Percentiles rank a stretch among this genome's conserved stretches.
These are phyloP conservation scores for Trichosanthes cucumerina DNA, from an alignment of 306 rosid species.

Conservation along the genomic window DNA sequence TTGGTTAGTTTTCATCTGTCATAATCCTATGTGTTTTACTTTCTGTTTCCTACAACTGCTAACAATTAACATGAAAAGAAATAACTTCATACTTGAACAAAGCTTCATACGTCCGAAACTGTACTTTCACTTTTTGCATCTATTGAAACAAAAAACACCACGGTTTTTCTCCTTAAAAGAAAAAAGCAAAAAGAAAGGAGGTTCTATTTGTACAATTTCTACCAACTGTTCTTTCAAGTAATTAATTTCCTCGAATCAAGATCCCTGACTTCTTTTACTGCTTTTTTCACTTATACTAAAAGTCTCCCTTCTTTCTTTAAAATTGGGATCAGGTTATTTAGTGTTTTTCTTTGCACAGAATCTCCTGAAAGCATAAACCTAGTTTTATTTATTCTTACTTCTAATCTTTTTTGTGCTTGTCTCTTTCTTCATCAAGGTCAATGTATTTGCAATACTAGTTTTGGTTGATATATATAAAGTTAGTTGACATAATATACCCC, in stretches of 20 bases:
- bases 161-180: neutral
- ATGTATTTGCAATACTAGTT: neutral
- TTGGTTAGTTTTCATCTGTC: slow-evolving; percentile 21
- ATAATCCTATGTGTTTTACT: neutral
- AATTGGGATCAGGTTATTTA: neutral
- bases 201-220: neutral
- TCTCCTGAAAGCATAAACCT: neutral
- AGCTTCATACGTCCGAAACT: neutral
- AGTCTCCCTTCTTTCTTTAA: neutral
- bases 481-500: neutral
- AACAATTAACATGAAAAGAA: neutral
- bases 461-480: neutral
- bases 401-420: neutral
- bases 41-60: neutral
- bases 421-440: slow-evolving; percentile 2
- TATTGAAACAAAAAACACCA: neutral
- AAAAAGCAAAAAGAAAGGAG: neutral
- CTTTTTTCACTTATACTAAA: neutral
- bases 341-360: neutral
- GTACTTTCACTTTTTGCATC: neutral
- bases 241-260: neutral
- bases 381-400: neutral
- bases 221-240: neutral
- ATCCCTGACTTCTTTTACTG: neutral
- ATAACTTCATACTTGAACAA: neutral